These are phyloP conservation scores for Podospora pseudoanserina DNA, from an alignment of 495 filamentous ascomycete genomes.

Conservation along the genomic window DNA sequence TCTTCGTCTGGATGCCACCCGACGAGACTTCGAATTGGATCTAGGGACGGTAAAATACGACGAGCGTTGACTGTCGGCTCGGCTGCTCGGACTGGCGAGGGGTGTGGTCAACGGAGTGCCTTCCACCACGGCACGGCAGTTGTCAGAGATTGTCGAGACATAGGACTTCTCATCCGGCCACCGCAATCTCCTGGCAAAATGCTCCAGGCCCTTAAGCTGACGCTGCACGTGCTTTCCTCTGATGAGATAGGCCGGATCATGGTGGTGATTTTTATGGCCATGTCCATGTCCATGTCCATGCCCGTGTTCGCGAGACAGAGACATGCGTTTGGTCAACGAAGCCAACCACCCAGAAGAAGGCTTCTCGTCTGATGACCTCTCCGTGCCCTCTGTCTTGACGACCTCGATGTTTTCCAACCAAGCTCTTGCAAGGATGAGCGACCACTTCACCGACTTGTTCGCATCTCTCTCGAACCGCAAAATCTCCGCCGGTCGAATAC, in stretches of 20 bases:
- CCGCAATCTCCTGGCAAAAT: slow-evolving; percentile 54
- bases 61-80: slow-evolving; percentile 36
- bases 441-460: slow-evolving; percentile 72
- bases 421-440: slow-evolving; percentile 66
- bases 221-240: slow-evolving; percentile 45
- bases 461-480: slow-evolving; percentile 60
- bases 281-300: background rate
- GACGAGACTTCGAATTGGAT: slow-evolving; percentile 26
- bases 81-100: slow-evolving; percentile 31
- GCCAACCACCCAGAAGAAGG: slow-evolving; percentile 48
- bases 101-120: slow-evolving; percentile 43
- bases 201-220: slow-evolving; percentile 53
- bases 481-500: slow-evolving; percentile 57
- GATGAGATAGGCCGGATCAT: slow-evolving; percentile 40
- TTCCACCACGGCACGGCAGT: slow-evolving; percentile 35
- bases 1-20: slow-evolving; percentile 30
- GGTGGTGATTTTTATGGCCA: slow-evolving; percentile 30
- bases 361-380: slow-evolving; percentile 27
- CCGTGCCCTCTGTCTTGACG: slow-evolving; percentile 43
- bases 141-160: slow-evolving; percentile 39
- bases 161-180: slow-evolving; percentile 51
- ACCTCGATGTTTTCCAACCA: slow-evolving; percentile 72
- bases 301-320: slow-evolving; percentile 39
- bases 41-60: slow-evolving; percentile 40
- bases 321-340: slow-evolving; percentile 51